Evolutionary conservation across 352 stramenopile genomes (phyloP).

Genomic region (Peronospora belbahrii): DNA sequence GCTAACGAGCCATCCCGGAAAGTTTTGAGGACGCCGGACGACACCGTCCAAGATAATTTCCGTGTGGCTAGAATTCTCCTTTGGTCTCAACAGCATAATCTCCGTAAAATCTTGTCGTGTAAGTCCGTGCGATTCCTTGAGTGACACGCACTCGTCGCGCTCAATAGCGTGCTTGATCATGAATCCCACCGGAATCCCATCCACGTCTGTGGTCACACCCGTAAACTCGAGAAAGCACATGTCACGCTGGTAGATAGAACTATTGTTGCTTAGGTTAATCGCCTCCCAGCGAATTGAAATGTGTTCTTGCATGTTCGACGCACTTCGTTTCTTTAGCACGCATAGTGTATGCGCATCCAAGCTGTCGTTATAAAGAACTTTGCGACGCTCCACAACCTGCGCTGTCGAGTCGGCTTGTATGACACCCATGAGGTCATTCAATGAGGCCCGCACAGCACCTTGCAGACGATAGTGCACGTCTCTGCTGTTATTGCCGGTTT

Average conservation of each 20-base stretch:
- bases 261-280: constrained; percentile 43
- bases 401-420: constrained; percentile 46
- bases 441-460: constrained; percentile 38
- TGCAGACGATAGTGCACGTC: constrained; percentile 51
- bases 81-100: constrained; percentile 38
- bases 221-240: constrained; percentile 72
- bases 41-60: constrained; percentile 47
- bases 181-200: constrained; percentile 51
- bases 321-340: constrained; percentile 40
- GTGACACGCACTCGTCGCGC: constrained; percentile 42
- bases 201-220: constrained; percentile 46
- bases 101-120: constrained; percentile 42
- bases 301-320: constrained; percentile 46
- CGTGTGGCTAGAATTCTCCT: constrained; percentile 38
- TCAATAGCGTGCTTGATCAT: constrained; percentile 54
- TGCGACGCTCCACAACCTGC: constrained; percentile 36
- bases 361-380: constrained; percentile 47
- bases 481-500: constrained; percentile 29
- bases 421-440: constrained; percentile 56
- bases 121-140: constrained; percentile 59
- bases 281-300: constrained; percentile 68
- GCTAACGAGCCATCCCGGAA: constrained; percentile 34
- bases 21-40: constrained; percentile 29
- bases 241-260: constrained; percentile 44
- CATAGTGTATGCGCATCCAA: constrained; percentile 55